A percentile compares a stretch with the other conserved stretches of the same genome.
Conservation (phyloP, 169 alveolate genomes). For the Theileria orientalis region DNA sequence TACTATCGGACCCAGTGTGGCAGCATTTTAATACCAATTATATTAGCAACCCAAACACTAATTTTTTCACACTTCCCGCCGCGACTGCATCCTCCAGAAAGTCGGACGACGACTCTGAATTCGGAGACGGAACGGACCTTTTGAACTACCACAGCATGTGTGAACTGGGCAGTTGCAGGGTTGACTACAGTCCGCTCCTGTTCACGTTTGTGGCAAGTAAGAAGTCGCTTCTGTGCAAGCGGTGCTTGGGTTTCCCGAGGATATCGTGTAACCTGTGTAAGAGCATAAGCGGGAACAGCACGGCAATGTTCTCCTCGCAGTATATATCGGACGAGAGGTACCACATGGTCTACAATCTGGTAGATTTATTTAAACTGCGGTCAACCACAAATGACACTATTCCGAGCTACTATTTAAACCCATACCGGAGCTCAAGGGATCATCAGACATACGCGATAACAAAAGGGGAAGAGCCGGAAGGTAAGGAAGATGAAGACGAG, state of each 20-base stretch:
- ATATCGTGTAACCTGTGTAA: slow-evolving; percentile 51
- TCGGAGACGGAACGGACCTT: slow-evolving; percentile 17
- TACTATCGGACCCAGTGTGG: slow-evolving; percentile 61
- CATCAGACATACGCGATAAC: background rate
- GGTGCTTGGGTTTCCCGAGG: slow-evolving; percentile 61
- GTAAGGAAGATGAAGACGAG: slow-evolving; percentile 44
- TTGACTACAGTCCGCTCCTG: slow-evolving; percentile 64
- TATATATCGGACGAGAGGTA: slow-evolving; percentile 32
- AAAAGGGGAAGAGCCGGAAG: background rate
- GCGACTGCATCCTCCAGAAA: background rate
- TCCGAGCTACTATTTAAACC: background rate
- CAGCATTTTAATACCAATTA: slow-evolving; percentile 24
- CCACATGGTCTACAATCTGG: slow-evolving; percentile 37
- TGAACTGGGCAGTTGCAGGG: slow-evolving; percentile 44
- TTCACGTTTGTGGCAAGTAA: slow-evolving; percentile 47
- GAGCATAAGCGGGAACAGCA: slow-evolving; percentile 2
- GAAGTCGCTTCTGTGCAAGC: slow-evolving; percentile 41
- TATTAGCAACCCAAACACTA: background rate
- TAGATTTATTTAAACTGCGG: slow-evolving; percentile 47
- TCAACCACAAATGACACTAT: slow-evolving; percentile 11
- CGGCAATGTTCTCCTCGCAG: slow-evolving; percentile 49
- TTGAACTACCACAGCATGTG: slow-evolving; percentile 33
- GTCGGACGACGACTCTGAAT: background rate
- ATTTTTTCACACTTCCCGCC: background rate
- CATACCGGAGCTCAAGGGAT: background rate